Evolutionary conservation across 345 rosid species (phyloP).

Genomic region (Erysimum cheiranthoides): DNA sequence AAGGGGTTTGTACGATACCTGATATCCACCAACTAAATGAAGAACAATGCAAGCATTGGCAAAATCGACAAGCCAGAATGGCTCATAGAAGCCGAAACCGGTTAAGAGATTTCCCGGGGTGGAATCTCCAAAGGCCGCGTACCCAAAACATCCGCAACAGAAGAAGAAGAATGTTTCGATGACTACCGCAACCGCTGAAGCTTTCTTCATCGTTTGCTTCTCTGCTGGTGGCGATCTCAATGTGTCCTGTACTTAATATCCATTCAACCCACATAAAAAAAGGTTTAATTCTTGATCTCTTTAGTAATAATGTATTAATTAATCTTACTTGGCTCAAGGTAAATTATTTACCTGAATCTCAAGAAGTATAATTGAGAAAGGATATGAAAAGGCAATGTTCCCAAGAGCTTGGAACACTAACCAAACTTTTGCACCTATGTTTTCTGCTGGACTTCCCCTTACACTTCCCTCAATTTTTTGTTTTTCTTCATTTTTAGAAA

Average conservation of each 20-base stretch:
- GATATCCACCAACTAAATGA: constrained; percentile 81
- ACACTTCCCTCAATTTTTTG: constrained; percentile 59
- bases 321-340: background rate
- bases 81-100: constrained; percentile 81
- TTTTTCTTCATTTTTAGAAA: constrained; percentile 48
- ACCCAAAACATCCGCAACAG: constrained; percentile 81
- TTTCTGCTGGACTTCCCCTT: constrained; percentile 62
- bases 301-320: background rate
- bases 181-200: constrained; percentile 52
- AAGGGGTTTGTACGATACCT: constrained; percentile 60
- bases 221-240: constrained; percentile 81
- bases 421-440: constrained; percentile 60
- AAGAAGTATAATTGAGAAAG: constrained; percentile 65
- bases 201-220: constrained; percentile 82
- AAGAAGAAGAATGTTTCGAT: constrained; percentile 67
- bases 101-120: constrained; percentile 82
- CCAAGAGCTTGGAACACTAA: constrained; percentile 81
- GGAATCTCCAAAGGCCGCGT: constrained; percentile 80
- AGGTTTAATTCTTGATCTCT: constrained; percentile 13
- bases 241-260: constrained; percentile 58
- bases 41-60: constrained; percentile 73
- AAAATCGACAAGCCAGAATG: constrained; percentile 78
- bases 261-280: constrained; percentile 7
- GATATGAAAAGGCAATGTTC: constrained; percentile 82
- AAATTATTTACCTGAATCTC: constrained; percentile 67